Evolutionary conservation across 257 asterid genomes (phyloP).

Genomic region (Rauvolfia tetraphylla): DNA sequence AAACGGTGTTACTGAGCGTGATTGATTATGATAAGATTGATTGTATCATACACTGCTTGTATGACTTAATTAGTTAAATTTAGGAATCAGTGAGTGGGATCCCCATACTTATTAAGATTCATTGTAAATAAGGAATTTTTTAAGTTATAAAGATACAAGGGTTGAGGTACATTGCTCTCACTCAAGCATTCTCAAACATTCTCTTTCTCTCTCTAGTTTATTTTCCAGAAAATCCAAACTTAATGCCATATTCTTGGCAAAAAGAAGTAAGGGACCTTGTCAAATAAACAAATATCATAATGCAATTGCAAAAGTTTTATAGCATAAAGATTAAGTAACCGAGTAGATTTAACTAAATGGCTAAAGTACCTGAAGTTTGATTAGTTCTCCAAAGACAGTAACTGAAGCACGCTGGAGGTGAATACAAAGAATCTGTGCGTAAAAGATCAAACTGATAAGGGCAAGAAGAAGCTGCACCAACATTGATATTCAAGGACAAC

Average conservation of each 20-base stretch:
- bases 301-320: not conserved
- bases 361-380: constrained; percentile 62
- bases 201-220: too few species aligned
- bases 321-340: not conserved
- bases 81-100: too few species aligned
- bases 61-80: too few species aligned
- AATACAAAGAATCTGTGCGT: constrained; percentile 78
- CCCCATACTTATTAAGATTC: too few species aligned
- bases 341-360: constrained; percentile 4
- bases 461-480: not conserved
- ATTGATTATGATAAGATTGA: too few species aligned
- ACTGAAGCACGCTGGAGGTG: constrained; percentile 91
- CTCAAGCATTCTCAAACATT: too few species aligned
- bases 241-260: not conserved
- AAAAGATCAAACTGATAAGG: constrained; percentile 17
- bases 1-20: too few species aligned
- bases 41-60: too few species aligned
- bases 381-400: constrained; percentile 59
- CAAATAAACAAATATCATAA: not conserved
- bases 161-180: too few species aligned
- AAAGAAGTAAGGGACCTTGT: not conserved
- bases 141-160: too few species aligned
- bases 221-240: not conserved
- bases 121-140: too few species aligned
- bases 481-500: not conserved